Evolutionary conservation across 1,284 basidiomycete species (phyloP), one percentile per base, ranked within the genome.

Genomic region (Singerocomus inundabilis): DNA sequence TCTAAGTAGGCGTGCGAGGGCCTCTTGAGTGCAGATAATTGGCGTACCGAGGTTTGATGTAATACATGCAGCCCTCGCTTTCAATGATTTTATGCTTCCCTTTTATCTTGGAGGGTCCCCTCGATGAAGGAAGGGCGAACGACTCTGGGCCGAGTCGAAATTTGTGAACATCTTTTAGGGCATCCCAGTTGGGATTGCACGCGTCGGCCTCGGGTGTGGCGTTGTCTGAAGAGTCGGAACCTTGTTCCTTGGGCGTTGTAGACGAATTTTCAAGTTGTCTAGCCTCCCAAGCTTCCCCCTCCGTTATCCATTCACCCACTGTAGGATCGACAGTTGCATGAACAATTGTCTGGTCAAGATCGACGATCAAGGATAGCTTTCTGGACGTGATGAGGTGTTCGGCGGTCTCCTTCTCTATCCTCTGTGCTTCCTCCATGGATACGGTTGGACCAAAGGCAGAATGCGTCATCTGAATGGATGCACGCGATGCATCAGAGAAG

Each of bases 291-390:
- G 77, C 78, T 63, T 86, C 80, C 36, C 89, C 87, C 64, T 96
- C 93, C 2, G 78, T 70, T 65, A 98, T 91, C 96, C 96, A 98
- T 66, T 98, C 95, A 25, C 93, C 94, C 0, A 98, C 93, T 0
- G 96, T 98, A 1, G 97, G 95, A 70, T 99, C 96, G 31, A 98
- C 96, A 0, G 96, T 98, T 10, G 97, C 96, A 67, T 99, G 96
- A 9, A 99, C 93, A 64, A 99, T 94, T 7, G 96, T 99, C 70
- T 99, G 96, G 73, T 99, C 96, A 35, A 99, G 82, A 74, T 99
- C 96, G 60, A 99, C 96, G 61, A 99, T 98, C 54, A 99, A 84
- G 11, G 92, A 93, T 21, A 99, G 82, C 64, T 88, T 93, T 51
- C 85, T 81, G 13, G 83, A 74, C 44, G 80, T 78, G 57, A 93